Evolutionary conservation across 2,329 filamentous ascomycete genomes (phyloP).

Genomic region (Verticillium isaacii): DNA sequence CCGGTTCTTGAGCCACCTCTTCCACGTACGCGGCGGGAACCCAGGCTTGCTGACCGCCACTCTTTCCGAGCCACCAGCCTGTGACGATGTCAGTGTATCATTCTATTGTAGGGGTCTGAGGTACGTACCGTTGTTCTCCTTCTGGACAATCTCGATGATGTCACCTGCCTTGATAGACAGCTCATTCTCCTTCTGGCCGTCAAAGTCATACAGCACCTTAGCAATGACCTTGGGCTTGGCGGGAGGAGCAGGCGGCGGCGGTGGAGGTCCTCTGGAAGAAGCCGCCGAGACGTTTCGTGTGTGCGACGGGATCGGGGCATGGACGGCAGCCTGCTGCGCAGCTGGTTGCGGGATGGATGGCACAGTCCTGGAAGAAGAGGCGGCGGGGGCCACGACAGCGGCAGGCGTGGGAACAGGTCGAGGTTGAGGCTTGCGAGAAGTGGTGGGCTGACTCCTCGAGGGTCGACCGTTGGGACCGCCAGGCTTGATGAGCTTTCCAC

Average conservation of each 20-base stretch:
- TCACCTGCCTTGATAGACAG: constrained; percentile 76
- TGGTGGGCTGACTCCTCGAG: constrained; percentile 58
- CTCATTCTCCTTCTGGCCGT: constrained; percentile 78
- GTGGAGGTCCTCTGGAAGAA: constrained; percentile 45
- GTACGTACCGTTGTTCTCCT: constrained; percentile 83
- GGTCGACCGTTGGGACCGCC: constrained; percentile 80
- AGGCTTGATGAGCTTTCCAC: constrained; percentile 85
- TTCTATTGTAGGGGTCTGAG: not conserved
- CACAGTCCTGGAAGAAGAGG: constrained; percentile 11
- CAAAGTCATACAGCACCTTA: constrained; percentile 90
- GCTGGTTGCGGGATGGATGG: constrained; percentile 11
- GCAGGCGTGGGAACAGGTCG: constrained; percentile 33
- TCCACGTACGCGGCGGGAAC: constrained; percentile 91
- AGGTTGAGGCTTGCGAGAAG: constrained; percentile 38
- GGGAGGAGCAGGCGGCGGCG: constrained; percentile 59
- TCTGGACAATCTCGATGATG: constrained; percentile 83
- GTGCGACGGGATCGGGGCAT: constrained; percentile 9
- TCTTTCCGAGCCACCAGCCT: constrained; percentile 97
- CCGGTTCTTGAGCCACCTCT: constrained; percentile 65
- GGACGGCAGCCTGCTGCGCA: constrained; percentile 14
- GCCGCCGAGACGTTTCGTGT: constrained; percentile 8
- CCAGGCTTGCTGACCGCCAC: constrained; percentile 73
- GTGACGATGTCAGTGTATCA: constrained; percentile 25
- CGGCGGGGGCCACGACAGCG: constrained; percentile 22
- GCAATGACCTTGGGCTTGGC: constrained; percentile 70